Evolutionary conservation across 768 basidiomycete genomes (phyloP).

Genomic region (Leccinum uliginosum): DNA sequence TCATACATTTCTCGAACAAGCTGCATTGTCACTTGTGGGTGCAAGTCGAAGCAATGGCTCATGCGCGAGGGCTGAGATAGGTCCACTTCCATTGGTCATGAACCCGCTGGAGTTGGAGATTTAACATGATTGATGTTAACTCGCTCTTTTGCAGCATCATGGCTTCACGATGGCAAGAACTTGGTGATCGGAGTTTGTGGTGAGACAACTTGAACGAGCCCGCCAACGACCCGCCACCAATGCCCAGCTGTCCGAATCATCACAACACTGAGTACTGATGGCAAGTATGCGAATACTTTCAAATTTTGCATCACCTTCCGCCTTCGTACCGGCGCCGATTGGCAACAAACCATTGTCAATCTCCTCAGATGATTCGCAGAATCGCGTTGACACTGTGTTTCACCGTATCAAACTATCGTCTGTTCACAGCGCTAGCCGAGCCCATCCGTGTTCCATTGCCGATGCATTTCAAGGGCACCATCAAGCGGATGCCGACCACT

Average conservation of each 20-base stretch:
- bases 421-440: too few species aligned
- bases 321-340: too few species aligned
- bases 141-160: conserved; percentile 54
- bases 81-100: background rate
- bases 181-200: conserved; percentile 95
- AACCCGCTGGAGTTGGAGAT: background rate
- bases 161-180: conserved; percentile 97
- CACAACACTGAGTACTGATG: too few species aligned
- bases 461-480: too few species aligned
- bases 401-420: conserved; percentile 75
- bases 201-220: conserved; percentile 79
- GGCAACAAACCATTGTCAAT: too few species aligned
- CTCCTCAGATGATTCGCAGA: conserved; percentile 72
- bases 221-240: too few species aligned
- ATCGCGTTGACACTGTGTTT: conserved; percentile 91
- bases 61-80: too few species aligned
- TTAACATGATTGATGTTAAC: conserved; percentile 53
- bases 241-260: conserved; percentile 47
- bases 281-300: too few species aligned
- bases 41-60: too few species aligned
- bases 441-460: too few species aligned
- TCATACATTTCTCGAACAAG: conserved; percentile 98
- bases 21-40: conserved; percentile 32
- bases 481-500: too few species aligned
- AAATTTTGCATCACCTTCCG: too few species aligned